Conservation (phyloP, 2,329 filamentous ascomycete species). For the Fusarium hostae region DNA sequence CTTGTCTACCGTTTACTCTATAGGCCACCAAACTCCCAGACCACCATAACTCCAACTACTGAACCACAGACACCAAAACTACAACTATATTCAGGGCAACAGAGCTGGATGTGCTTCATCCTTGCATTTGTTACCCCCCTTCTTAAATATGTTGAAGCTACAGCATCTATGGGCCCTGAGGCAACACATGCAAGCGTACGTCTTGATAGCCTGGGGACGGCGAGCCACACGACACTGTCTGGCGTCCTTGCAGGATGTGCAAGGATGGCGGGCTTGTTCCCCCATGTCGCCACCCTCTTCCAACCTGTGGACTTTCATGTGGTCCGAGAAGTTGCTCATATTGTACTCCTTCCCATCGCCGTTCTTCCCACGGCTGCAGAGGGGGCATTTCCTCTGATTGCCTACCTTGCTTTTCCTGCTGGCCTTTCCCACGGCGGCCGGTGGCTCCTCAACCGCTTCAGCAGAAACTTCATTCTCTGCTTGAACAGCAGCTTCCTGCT, state of each 20-base stretch:
- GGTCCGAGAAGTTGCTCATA: background rate
- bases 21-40: background rate
- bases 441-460: background rate
- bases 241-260: background rate
- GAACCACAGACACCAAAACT: background rate
- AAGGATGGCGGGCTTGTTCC: background rate
- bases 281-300: background rate
- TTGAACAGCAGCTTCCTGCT: background rate
- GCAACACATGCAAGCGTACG: background rate
- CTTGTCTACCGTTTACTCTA: background rate
- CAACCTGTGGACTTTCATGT: background rate
- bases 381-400: background rate
- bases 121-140: background rate
- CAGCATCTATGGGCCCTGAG: background rate
- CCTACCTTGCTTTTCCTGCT: background rate
- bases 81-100: background rate
- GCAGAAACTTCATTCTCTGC: background rate
- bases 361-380: background rate
- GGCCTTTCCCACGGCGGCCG: background rate
- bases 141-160: background rate
- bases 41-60: background rate
- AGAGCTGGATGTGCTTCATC: background rate
- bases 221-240: background rate
- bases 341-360: background rate
- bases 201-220: accelerated